These are phyloP conservation scores for Tranzscheliella williamsii DNA, from an alignment of 1,284 basidiomycete genomes.

Conservation along the genomic window DNA sequence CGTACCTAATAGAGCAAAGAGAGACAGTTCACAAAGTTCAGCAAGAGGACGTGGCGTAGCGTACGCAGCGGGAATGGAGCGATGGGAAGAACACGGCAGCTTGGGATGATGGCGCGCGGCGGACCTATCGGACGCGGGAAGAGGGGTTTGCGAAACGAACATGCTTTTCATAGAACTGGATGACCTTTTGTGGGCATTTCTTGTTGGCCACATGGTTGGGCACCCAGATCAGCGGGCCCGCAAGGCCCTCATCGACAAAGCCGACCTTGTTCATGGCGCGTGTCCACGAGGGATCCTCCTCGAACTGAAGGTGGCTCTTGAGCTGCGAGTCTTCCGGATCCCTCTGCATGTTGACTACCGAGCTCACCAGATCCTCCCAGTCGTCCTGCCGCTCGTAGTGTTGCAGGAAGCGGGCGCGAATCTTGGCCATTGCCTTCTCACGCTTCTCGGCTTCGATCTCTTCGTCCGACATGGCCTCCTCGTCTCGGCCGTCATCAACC, in stretches of 20 bases:
- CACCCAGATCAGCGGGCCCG: slow-evolving; percentile 25
- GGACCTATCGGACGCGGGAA: no score
- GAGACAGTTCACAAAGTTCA: no score
- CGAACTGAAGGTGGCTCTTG: slow-evolving; percentile 26
- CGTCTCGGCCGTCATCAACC: slow-evolving; percentile 1
- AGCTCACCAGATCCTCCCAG: slow-evolving; percentile 19
- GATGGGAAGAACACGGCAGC: no score
- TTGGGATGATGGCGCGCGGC: no score
- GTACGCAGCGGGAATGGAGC: no score
- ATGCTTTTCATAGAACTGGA: slow-evolving; percentile 40
- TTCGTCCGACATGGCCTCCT: not conserved
- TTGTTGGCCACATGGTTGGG: slow-evolving; percentile 18
- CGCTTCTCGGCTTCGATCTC: slow-evolving; percentile 2
- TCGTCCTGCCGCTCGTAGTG: slow-evolving; percentile 12
- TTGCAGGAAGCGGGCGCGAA: slow-evolving; percentile 9
- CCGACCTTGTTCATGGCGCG: slow-evolving; percentile 6
- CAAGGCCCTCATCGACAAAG: not conserved
- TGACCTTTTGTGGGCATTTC: slow-evolving; percentile 38
- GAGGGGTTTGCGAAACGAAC: slow-evolving; percentile 26
- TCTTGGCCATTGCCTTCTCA: not conserved
- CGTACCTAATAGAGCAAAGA: no score
- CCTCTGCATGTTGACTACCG: slow-evolving; percentile 31
- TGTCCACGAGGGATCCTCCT: not conserved
- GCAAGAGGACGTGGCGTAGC: no score
- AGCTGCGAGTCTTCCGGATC: slow-evolving; percentile 11